Conservation (phyloP, 768 basidiomycete genomes). For the Psilocybe cubensis region DNA sequence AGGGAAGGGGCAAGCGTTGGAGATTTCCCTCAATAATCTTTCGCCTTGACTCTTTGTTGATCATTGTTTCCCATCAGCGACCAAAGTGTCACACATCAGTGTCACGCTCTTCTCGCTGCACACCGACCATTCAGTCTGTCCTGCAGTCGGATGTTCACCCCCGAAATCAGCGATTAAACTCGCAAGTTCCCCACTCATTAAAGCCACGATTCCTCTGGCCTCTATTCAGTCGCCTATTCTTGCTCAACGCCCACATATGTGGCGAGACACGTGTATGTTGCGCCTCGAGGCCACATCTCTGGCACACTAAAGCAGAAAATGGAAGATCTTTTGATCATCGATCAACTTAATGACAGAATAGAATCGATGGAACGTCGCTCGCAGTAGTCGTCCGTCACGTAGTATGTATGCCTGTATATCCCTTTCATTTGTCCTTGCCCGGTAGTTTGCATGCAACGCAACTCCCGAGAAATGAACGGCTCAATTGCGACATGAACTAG, state of each 20-base stretch:
- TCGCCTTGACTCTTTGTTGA: constrained; percentile 30
- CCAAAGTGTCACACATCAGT: constrained; percentile 15
- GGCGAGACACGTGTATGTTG: constrained; percentile 4
- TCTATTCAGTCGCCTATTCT: not conserved
- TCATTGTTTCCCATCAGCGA: constrained; percentile 27
- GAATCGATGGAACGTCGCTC: constrained; percentile 1
- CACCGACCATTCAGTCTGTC: not conserved
- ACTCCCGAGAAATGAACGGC: not conserved
- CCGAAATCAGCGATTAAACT: not conserved
- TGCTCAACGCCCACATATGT: not conserved
- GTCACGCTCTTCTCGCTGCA: not conserved
- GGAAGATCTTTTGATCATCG: constrained; percentile 13
- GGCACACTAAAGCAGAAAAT: constrained; percentile 1
- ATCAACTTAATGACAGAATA: constrained; percentile 4
- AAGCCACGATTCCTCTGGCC: not conserved
- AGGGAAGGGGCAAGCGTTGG: constrained; percentile 23
- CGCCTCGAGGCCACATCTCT: constrained; percentile 11
- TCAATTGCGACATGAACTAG: not conserved
- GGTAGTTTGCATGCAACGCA: not conserved
- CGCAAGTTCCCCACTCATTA: not conserved
- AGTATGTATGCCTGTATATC: too few relatives aligned
- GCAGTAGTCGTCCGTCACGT: not conserved
- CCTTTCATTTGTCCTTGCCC: not conserved
- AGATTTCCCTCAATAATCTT: constrained; percentile 31
- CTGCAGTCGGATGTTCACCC: not conserved